Evolutionary conservation across 1,284 basidiomycete genomes (phyloP).

Genomic region (Sanghuangporus weigelae): DNA sequence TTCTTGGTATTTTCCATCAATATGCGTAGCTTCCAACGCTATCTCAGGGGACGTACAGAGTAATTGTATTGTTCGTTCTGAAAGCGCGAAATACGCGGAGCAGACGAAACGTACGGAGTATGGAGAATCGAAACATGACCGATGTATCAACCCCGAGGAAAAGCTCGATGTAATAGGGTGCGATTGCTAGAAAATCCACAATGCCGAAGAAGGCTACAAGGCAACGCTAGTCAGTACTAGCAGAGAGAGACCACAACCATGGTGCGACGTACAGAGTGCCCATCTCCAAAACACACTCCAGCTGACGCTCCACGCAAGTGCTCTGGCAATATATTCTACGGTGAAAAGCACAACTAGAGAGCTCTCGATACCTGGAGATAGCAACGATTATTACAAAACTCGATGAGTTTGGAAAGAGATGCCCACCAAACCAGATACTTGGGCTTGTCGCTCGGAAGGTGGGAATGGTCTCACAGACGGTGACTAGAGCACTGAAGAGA

Average conservation of each 20-base stretch:
- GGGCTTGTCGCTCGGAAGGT: conserved; percentile 68
- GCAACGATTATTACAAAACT: background rate
- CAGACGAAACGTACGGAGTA: conserved; percentile 77
- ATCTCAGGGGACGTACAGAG: conserved; percentile 49
- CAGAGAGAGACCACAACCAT: background rate
- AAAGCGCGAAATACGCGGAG: conserved; percentile 86
- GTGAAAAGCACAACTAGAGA: conserved; percentile 78
- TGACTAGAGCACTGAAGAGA: conserved; percentile 69
- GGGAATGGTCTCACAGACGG: conserved; percentile 81
- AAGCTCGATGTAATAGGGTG: conserved; percentile 85
- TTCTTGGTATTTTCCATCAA: conserved; percentile 37
- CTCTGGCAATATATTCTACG: conserved; percentile 66
- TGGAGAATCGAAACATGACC: conserved; percentile 84
- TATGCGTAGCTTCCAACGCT: background rate
- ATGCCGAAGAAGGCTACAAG: conserved; percentile 76
- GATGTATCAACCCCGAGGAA: conserved; percentile 84
- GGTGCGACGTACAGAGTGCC: conserved; percentile 54
- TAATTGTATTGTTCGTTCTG: conserved; percentile 74
- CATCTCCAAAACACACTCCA: conserved; percentile 58
- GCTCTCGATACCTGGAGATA: conserved; percentile 51
- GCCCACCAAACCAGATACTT: conserved; percentile 70
- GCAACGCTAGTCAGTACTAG: background rate
- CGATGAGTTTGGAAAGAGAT: background rate
- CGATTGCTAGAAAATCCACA: conserved; percentile 77
- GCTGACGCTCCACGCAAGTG: conserved; percentile 58